Evolutionary conservation across 148 eudicot genomes (phyloP), one percentile per base, ranked within the genome.

Genomic region (Arctostaphylos glauca): DNA sequence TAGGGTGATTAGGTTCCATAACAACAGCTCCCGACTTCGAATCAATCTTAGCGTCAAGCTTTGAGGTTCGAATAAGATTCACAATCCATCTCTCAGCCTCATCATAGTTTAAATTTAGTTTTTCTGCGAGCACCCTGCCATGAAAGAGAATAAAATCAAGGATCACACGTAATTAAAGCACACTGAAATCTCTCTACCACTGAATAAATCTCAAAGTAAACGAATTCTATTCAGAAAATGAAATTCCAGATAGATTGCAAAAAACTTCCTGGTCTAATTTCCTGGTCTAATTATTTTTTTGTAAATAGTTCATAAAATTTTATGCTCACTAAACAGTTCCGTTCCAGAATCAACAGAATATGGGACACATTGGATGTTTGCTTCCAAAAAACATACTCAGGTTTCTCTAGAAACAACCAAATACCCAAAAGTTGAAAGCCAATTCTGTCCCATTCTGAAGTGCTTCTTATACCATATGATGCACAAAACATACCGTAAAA

Each of bases 41-140:
- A 85, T 97, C 97, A 6, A 97, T 90, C 88, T 92, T 94, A 47
- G 99, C 99, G 83, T 94, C 99, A 3, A 97, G 94, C 89, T 93
- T 94, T 79, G 96, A 93, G 80, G 96, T 91, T 48, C 93, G 92
- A 73, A 97, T 91, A 50, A 94, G 98, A 87, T 95, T 91, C 89
- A 91, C 87, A 76, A 97, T 87, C 99, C 99, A 97, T 88, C 97
- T 91, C 88, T 94, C 99, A 4, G 99, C 97, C 82, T 97, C 99
- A 76, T 97, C 99, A 64, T 86, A 86, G 84, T 89, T 97, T 88
- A 97, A 85, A 84, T 94, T 97, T 83, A 97, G 84, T 81, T 93
- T 97, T 91, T 94, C 98, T 47, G 99, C 96, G 67, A 94, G 93
- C 38, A 94, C 98, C 78, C 99, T 97, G 89, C 72, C 83, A 85